Conservation (phyloP, 371 early-diverging fungal species). For the Mortierella sp. region DNA sequence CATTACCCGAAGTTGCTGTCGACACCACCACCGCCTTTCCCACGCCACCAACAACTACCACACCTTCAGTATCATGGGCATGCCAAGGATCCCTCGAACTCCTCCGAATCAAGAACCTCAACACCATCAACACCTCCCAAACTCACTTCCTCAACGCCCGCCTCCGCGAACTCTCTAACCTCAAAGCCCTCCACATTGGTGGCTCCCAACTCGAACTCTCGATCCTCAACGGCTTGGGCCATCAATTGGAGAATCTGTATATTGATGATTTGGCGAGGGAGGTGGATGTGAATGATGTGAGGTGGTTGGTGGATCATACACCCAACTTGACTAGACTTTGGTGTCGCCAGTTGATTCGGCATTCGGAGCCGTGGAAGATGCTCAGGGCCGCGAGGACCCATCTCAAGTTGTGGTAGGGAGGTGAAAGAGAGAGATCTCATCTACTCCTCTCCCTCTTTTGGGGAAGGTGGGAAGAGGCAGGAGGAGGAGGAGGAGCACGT, state of each 20-base stretch:
- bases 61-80: constrained; percentile 25
- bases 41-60: neutral
- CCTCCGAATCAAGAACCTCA: constrained; percentile 44
- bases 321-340: constrained; percentile 49
- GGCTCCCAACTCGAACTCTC: constrained; percentile 51
- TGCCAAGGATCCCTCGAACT: constrained; percentile 37
- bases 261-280: constrained; percentile 47
- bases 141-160: constrained; percentile 36
- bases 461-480: neutral
- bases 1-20: constrained; percentile 5
- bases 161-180: constrained; percentile 42
- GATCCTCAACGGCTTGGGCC: constrained; percentile 45
- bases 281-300: constrained; percentile 47
- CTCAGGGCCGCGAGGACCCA: constrained; percentile 30
- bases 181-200: constrained; percentile 51
- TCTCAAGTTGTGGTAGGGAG: constrained; percentile 42
- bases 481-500: neutral
- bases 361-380: constrained; percentile 54
- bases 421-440: neutral
- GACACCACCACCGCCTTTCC: neutral
- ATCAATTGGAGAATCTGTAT: constrained; percentile 46
- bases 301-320: constrained; percentile 48
- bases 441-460: neutral
- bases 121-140: constrained; percentile 34
- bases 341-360: constrained; percentile 52